Percentiles rank a stretch among this genome's conserved stretches.
Conservation (phyloP, 345 rosid species). For the Clausena lansium region DNA sequence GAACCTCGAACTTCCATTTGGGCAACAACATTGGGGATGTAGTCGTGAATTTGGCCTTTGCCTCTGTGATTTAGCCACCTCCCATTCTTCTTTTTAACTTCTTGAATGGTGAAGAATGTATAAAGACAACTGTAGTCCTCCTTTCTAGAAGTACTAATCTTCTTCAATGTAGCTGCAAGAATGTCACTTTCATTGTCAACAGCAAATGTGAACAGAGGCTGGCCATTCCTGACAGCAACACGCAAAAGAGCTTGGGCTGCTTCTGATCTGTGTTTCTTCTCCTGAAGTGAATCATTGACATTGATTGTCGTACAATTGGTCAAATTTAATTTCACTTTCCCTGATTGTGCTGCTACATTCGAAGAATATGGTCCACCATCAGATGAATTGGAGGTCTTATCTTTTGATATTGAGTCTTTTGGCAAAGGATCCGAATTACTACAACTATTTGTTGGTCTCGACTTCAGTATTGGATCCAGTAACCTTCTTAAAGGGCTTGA, state of each 20-base stretch:
- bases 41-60: slow-evolving; percentile 59
- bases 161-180: slow-evolving; percentile 77
- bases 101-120: slow-evolving; percentile 70
- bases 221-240: slow-evolving; percentile 78
- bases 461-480: slow-evolving; percentile 71
- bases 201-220: slow-evolving; percentile 81
- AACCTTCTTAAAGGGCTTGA: slow-evolving; percentile 88
- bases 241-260: slow-evolving; percentile 77
- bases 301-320: slow-evolving; percentile 32
- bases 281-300: slow-evolving; percentile 37
- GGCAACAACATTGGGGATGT: slow-evolving; percentile 64
- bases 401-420: slow-evolving; percentile 33
- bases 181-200: slow-evolving; percentile 69
- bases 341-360: slow-evolving; percentile 31
- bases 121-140: slow-evolving; percentile 59
- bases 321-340: slow-evolving; percentile 38
- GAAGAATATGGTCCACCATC: slow-evolving; percentile 33
- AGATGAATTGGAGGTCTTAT: slow-evolving; percentile 30
- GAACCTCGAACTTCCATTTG: slow-evolving; percentile 77
- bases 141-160: slow-evolving; percentile 38
- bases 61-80: slow-evolving; percentile 74
- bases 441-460: slow-evolving; percentile 41
- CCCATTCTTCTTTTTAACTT: slow-evolving; percentile 69
- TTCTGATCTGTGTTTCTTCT: slow-evolving; percentile 42
- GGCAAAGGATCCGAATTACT: slow-evolving; percentile 40